Evolutionary conservation across 352 stramenopile species (phyloP).

Genomic region (Phytopythium vexans): DNA sequence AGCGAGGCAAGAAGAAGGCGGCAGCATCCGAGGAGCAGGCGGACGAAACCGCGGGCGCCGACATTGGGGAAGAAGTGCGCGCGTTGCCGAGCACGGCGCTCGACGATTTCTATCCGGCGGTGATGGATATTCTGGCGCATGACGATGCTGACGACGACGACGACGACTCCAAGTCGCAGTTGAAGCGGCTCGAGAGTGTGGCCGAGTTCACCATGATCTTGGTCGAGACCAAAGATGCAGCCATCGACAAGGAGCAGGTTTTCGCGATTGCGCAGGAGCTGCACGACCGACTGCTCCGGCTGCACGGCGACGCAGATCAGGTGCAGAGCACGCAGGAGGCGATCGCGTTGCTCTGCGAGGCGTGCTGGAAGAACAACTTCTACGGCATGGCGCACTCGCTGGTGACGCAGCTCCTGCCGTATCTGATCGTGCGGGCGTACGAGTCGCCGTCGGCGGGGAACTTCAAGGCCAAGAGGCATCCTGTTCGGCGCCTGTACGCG

Average conservation of each 20-base stretch:
- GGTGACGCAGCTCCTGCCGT: slow-evolving; percentile 83
- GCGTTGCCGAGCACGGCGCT: slow-evolving; percentile 41
- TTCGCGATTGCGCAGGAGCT: slow-evolving; percentile 60
- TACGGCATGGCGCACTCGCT: slow-evolving; percentile 51
- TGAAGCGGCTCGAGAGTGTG: slow-evolving; percentile 37
- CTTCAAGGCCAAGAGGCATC: slow-evolving; percentile 69
- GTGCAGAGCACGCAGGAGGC: slow-evolving; percentile 58
- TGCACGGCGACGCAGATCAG: slow-evolving; percentile 38
- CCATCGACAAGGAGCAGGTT: slow-evolving; percentile 52
- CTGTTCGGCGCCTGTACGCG: slow-evolving; percentile 67
- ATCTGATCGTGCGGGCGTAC: slow-evolving; percentile 80
- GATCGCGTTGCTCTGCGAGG: slow-evolving; percentile 70
- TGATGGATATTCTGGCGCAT: slow-evolving; percentile 24
- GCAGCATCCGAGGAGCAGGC: slow-evolving; percentile 8
- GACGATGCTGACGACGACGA: slow-evolving; percentile 20
- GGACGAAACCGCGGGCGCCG: slow-evolving; percentile 3
- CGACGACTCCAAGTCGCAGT: slow-evolving; percentile 14
- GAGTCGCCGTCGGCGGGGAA: slow-evolving; percentile 43
- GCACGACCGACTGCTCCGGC: slow-evolving; percentile 58
- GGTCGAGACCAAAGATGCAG: slow-evolving; percentile 48
- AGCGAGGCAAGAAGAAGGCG: slow-evolving; percentile 20
- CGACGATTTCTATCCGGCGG: slow-evolving; percentile 48
- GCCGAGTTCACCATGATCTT: slow-evolving; percentile 58
- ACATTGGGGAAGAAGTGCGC: slow-evolving; percentile 56
- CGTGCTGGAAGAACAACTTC: slow-evolving; percentile 71